These are phyloP conservation scores for Eleusine indica DNA, from an alignment of 176 grass and related monocot genomes.

Conservation along the genomic window DNA sequence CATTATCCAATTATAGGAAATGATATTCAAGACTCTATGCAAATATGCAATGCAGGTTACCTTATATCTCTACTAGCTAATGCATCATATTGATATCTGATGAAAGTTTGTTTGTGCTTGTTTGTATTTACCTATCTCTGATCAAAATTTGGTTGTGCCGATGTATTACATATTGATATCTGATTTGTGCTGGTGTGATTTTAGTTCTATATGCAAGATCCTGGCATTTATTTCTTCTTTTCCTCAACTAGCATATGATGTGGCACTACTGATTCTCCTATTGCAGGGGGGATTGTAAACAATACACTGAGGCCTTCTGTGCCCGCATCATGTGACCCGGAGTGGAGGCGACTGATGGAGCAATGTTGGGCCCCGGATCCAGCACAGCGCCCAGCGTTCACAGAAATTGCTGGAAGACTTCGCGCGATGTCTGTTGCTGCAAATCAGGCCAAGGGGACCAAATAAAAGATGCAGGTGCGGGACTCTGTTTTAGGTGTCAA, in stretches of 20 bases:
- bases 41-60: background rate
- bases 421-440: conserved; percentile 73
- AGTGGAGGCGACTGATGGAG: conserved; percentile 84
- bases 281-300: conserved; percentile 81
- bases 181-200: background rate
- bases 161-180: background rate
- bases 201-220: background rate
- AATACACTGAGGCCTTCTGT: conserved; percentile 75
- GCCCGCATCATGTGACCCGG: conserved; percentile 63
- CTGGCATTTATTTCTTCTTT: background rate
- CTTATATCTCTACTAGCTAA: background rate
- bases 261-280: background rate
- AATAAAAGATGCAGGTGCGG: conserved; percentile 31
- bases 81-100: background rate
- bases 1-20: no score
- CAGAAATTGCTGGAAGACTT: conserved; percentile 72
- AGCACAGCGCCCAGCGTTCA: conserved; percentile 67
- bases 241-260: background rate
- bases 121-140: background rate
- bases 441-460: conserved; percentile 48
- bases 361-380: conserved; percentile 85
- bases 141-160: background rate
- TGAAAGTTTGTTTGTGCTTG: background rate
- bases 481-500: background rate
- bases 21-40: no score